phyloP scores from a whole-genome alignment of 352 stramenopile species.

The Globisporangium splendens region DNA sequence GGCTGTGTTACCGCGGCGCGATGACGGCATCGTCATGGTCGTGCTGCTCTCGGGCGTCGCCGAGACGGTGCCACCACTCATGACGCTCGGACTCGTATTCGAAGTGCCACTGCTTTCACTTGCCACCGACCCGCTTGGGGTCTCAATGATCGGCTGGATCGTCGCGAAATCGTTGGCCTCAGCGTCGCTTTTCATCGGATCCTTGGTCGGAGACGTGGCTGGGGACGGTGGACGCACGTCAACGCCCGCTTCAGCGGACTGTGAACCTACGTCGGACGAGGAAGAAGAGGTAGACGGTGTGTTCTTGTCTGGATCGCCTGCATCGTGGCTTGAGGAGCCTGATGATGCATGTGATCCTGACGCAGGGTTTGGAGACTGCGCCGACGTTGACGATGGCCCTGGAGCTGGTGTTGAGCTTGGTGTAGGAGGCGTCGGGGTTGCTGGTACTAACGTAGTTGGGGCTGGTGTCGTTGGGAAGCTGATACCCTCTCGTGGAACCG shows the following conservation, averaged over 20 bases:
- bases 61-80: not conserved
- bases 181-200: conserved; percentile 1
- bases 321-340: conserved; percentile 4
- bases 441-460: not conserved
- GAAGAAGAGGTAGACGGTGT: not conserved
- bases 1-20: conserved; percentile 13
- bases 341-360: conserved; percentile 9
- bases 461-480: not conserved
- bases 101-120: not conserved
- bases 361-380: not conserved
- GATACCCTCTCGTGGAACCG: too few species aligned
- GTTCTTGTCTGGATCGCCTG: not conserved
- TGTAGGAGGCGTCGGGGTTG: not conserved
- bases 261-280: not conserved
- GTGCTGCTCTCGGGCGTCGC: conserved; percentile 10
- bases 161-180: conserved; percentile 21
- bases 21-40: not conserved
- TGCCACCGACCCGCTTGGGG: conserved; percentile 3
- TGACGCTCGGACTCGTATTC: not conserved
- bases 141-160: conserved; percentile 11
- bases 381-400: too few species aligned
- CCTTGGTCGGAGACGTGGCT: not conserved
- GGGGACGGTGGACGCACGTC: too few species aligned
- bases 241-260: not conserved
- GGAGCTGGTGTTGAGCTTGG: conserved; percentile 4